Percentiles rank a stretch among this genome's conserved stretches.
These are phyloP conservation scores for Asterophora lycoperdoides DNA, from an alignment of 768 basidiomycete species.

Conservation along the genomic window DNA sequence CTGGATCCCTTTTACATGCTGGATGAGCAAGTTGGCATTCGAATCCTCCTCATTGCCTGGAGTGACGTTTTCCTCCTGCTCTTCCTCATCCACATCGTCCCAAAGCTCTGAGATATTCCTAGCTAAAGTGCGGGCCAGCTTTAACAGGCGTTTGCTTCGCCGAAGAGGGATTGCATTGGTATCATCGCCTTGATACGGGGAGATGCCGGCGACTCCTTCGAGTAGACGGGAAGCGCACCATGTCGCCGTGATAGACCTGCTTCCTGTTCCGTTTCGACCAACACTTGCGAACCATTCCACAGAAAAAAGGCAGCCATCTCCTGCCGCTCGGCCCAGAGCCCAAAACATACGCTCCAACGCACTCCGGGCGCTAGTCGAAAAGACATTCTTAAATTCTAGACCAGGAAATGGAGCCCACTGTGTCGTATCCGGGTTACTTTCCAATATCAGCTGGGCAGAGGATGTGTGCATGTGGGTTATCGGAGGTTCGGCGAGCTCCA, in stretches of 20 bases:
- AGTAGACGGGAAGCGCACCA: constrained; percentile 81
- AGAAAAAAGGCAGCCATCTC: constrained; percentile 66
- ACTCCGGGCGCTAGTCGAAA: constrained; percentile 45
- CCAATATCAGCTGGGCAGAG: constrained; percentile 53
- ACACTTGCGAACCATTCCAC: constrained; percentile 79
- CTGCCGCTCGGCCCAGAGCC: constrained; percentile 62
- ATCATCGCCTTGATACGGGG: constrained; percentile 31
- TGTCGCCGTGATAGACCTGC: constrained; percentile 60
- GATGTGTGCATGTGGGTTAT: constrained; percentile 44
- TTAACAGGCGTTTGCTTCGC: constrained; percentile 53
- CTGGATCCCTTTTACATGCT: constrained; percentile 64
- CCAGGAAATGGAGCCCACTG: constrained; percentile 52
- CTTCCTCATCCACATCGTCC: constrained; percentile 39
- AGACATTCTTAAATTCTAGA: constrained; percentile 50
- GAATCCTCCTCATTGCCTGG: constrained; percentile 29
- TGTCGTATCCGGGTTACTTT: constrained; percentile 38
- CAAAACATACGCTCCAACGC: constrained; percentile 70
- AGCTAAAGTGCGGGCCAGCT: constrained; percentile 58
- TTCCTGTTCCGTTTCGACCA: constrained; percentile 40
- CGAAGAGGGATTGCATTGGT: constrained; percentile 23
- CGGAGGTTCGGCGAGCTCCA: constrained; percentile 65
- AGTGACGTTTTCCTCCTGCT: constrained; percentile 9
- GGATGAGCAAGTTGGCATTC: constrained; percentile 35
- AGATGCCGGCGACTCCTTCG: constrained; percentile 60
- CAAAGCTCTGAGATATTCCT: constrained; percentile 69